A percentile compares a stretch with the other conserved stretches of the same genome.
Evolutionary conservation across 352 stramenopile genomes (phyloP).

Genomic region (Pythium sp.): DNA sequence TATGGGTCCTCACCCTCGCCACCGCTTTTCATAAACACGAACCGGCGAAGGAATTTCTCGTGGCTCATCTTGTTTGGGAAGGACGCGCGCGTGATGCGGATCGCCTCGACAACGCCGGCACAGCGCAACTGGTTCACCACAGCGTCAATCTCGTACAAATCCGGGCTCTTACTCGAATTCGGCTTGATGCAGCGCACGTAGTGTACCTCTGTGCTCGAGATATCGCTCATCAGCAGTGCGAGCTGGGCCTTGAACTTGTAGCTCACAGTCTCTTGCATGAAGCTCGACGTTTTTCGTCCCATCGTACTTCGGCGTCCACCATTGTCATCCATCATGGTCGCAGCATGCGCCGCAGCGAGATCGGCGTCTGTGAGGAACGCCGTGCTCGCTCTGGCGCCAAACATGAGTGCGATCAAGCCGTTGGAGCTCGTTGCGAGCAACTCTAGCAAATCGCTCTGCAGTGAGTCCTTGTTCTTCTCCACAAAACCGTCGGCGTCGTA

Average conservation of each 20-base stretch:
- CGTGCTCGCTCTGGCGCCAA: slow-evolving; percentile 47
- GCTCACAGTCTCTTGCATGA: slow-evolving; percentile 88
- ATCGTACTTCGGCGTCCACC: slow-evolving; percentile 39
- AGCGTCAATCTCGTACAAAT: slow-evolving; percentile 79
- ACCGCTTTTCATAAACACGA: slow-evolving; percentile 67
- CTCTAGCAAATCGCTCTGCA: slow-evolving; percentile 77
- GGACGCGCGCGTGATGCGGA: slow-evolving; percentile 85
- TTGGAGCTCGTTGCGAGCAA: slow-evolving; percentile 71
- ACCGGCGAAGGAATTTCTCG: slow-evolving; percentile 81
- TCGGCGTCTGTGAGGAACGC: slow-evolving; percentile 65
- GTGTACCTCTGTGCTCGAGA: slow-evolving; percentile 81
- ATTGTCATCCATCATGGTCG: slow-evolving; percentile 37
- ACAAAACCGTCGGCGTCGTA: slow-evolving; percentile 84
- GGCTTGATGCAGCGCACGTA: slow-evolving; percentile 93
- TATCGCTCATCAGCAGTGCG: slow-evolving; percentile 82
- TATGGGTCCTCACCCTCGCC: slow-evolving; percentile 14
- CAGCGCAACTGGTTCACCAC: slow-evolving; percentile 88
- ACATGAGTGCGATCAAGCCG: slow-evolving; percentile 66
- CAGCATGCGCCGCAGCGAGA: slow-evolving; percentile 45
- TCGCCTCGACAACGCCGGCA: slow-evolving; percentile 88
- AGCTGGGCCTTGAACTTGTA: slow-evolving; percentile 90
- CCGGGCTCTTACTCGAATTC: slow-evolving; percentile 76
- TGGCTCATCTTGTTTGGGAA: slow-evolving; percentile 95
- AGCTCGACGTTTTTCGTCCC: slow-evolving; percentile 66
- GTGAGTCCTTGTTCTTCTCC: slow-evolving; percentile 87